Conservation (phyloP, 768 basidiomycete genomes). For the Amanita exitialis region DNA sequence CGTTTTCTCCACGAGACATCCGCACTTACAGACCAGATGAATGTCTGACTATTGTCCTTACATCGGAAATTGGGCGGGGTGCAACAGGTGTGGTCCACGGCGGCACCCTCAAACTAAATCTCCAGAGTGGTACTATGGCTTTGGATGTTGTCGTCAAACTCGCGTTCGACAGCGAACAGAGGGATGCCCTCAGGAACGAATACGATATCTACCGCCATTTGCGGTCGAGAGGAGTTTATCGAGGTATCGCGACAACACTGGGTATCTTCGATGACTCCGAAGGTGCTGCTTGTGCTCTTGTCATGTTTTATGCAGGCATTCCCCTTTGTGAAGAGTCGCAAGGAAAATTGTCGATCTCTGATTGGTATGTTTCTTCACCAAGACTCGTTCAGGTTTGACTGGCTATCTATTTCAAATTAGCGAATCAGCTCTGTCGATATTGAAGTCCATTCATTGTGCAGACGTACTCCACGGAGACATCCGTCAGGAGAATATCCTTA, state of each 20-base stretch:
- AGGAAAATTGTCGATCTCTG: slow-evolving; percentile 5
- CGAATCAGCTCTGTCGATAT: slow-evolving; percentile 8
- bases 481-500: slow-evolving; percentile 12
- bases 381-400: too few species aligned
- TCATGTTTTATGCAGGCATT: slow-evolving; percentile 9
- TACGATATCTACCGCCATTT: slow-evolving; percentile 10
- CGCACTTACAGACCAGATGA: slow-evolving; percentile 7
- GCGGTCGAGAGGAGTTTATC: slow-evolving; percentile 8
- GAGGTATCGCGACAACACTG: slow-evolving; percentile 9
- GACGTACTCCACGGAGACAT: slow-evolving; percentile 13
- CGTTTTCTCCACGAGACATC: slow-evolving; percentile 9
- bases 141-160: too few species aligned
- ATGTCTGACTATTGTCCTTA: slow-evolving; percentile 11
- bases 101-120: too few species aligned
- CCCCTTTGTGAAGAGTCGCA: background rate
- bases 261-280: slow-evolving; percentile 11
- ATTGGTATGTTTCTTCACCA: too few species aligned
- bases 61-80: slow-evolving; percentile 12
- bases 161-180: slow-evolving; percentile 11
- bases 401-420: slow-evolving; percentile 9
- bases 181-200: slow-evolving; percentile 11
- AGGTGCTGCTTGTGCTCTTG: slow-evolving; percentile 10
- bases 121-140: slow-evolving; percentile 6
- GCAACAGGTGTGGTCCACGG: too few species aligned
- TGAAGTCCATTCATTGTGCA: slow-evolving; percentile 11